Conservation (phyloP, 2,329 filamentous ascomycete species). For the Exophiala spinifera region DNA sequence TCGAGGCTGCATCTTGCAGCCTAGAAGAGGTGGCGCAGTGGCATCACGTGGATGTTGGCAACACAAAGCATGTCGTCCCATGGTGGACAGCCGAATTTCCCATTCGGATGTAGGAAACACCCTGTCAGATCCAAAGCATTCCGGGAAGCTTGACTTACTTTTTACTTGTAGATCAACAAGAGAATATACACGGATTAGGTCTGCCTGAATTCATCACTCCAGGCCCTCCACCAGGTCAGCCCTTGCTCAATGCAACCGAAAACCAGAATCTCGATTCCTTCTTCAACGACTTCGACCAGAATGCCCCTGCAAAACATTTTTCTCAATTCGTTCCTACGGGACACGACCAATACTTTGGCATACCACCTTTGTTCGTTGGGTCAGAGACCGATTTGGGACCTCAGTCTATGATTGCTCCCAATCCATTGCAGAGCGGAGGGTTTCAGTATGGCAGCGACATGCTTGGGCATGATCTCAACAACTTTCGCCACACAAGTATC, state of each 20-base stretch:
- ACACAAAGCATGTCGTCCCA: slow-evolving; percentile 30
- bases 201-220: slow-evolving; percentile 27
- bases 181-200: slow-evolving; percentile 27
- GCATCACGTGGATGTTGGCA: slow-evolving; percentile 24
- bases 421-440: slow-evolving; percentile 16
- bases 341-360: slow-evolving; percentile 22
- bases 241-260: slow-evolving; percentile 28
- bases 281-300: slow-evolving; percentile 27
- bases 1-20: slow-evolving; percentile 17
- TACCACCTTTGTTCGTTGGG: slow-evolving; percentile 27
- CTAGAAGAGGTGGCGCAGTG: slow-evolving; percentile 16
- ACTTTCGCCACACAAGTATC: slow-evolving; percentile 7
- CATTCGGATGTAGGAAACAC: slow-evolving; percentile 29
- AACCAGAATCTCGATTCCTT: slow-evolving; percentile 28
- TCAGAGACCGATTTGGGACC: slow-evolving; percentile 24
- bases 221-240: slow-evolving; percentile 26
- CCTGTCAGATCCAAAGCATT: background rate
- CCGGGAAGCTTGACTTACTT: slow-evolving; percentile 13
- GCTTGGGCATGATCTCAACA: slow-evolving; percentile 15
- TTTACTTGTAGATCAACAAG: slow-evolving; percentile 22
- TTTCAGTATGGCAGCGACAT: slow-evolving; percentile 17
- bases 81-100: slow-evolving; percentile 29
- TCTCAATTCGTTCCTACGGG: slow-evolving; percentile 19
- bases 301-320: slow-evolving; percentile 17
- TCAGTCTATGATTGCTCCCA: slow-evolving; percentile 16